Conservation (phyloP, 495 filamentous ascomycete genomes). For the Hyaloscypha bicolor region DNA sequence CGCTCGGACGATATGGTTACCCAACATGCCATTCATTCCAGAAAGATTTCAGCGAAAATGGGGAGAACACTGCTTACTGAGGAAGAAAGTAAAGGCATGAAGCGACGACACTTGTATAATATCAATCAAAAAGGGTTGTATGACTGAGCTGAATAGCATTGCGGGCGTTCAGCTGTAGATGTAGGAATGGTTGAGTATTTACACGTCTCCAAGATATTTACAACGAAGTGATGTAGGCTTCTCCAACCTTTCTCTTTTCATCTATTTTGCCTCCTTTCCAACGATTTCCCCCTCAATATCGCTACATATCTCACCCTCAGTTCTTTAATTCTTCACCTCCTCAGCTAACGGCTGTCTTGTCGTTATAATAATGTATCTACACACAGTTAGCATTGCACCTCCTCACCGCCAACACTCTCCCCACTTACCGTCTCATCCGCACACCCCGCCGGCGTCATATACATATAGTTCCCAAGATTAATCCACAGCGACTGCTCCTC, state of each 20-base stretch:
- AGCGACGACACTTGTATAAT: slow-evolving; percentile 4
- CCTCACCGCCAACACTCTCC: slow-evolving; percentile 2
- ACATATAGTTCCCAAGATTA: slow-evolving; percentile 61
- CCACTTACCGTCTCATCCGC: slow-evolving; percentile 58
- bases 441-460: slow-evolving; percentile 59
- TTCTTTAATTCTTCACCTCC: background rate
- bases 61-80: slow-evolving; percentile 81
- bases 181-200: background rate
- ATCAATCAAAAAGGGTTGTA: background rate
- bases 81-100: slow-evolving; percentile 44
- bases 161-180: background rate
- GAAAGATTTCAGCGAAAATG: slow-evolving; percentile 69
- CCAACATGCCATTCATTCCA: slow-evolving; percentile 69
- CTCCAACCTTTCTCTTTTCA: background rate
- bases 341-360: slow-evolving; percentile 34
- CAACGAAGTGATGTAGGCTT: background rate
- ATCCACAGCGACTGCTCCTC: slow-evolving; percentile 53
- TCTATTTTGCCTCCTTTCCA: background rate
- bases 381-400: slow-evolving; percentile 21
- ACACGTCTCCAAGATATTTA: background rate
- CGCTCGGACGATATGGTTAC: slow-evolving; percentile 84
- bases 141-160: background rate
- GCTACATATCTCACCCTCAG: too few species aligned
- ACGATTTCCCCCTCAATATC: too few species aligned
- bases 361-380: slow-evolving; percentile 54